phyloP scores from a whole-genome alignment of 2,329 filamentous ascomycete species.

The Exophiala viscosa region DNA sequence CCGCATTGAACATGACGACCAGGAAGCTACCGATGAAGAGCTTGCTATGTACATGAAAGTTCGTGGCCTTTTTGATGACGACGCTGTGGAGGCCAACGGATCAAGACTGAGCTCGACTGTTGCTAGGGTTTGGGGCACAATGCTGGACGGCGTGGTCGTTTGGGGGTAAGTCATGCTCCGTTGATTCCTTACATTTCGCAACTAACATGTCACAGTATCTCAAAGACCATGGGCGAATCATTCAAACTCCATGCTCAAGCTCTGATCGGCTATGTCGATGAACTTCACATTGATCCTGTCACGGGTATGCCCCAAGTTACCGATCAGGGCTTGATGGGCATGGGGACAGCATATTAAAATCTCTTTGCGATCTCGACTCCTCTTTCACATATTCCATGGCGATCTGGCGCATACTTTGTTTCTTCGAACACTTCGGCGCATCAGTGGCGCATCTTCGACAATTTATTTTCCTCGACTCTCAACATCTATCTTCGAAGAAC shows the following conservation, averaged over 20 bases:
- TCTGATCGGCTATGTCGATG: conserved; percentile 89
- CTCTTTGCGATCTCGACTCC: neutral
- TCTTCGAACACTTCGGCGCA: neutral
- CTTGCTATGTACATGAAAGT: conserved; percentile 72
- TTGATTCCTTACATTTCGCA: conserved; percentile 33
- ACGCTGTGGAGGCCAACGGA: conserved; percentile 76
- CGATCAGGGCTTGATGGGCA: conserved; percentile 25
- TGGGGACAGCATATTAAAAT: conserved; percentile 26
- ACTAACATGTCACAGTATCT: conserved; percentile 44
- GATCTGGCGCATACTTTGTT: conserved; percentile 9
- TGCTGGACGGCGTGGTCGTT: conserved; percentile 97
- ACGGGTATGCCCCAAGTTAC: conserved; percentile 26
- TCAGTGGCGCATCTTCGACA: neutral
- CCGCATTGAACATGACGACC: conserved; percentile 97
- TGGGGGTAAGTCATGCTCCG: conserved; percentile 76
- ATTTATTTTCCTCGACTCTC: conserved; percentile 1
- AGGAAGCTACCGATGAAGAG: conserved; percentile 80
- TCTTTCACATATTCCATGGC: conserved; percentile 2
- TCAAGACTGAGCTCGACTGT: conserved; percentile 91
- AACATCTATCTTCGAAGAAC: conserved; percentile 5
- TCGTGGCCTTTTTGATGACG: conserved; percentile 67
- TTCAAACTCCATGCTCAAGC: conserved; percentile 97
- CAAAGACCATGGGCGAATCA: conserved; percentile 91
- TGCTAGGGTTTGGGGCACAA: conserved; percentile 91
- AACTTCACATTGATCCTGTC: conserved; percentile 49